Percentiles rank a stretch among this genome's conserved stretches.
Conservation (phyloP, 306 rosid species). For the Crotalaria pallida region DNA sequence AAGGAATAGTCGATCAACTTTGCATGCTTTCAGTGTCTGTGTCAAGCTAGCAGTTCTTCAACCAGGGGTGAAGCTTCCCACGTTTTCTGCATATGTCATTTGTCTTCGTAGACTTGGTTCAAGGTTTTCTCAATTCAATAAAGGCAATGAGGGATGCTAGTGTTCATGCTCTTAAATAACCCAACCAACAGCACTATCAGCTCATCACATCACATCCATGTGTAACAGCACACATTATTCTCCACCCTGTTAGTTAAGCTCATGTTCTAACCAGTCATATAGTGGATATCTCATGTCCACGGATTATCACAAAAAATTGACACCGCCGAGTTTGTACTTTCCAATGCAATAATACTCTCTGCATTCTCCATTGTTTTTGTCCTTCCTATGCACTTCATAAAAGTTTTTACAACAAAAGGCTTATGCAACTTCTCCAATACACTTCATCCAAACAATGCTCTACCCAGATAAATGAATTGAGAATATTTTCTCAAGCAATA, state of each 20-base stretch:
- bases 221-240: not conserved
- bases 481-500: not conserved
- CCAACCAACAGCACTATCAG: not conserved
- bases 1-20: too few relatives aligned
- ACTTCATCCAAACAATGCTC: slow-evolving; percentile 3
- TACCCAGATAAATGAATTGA: not conserved
- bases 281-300: not conserved
- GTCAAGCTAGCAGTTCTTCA: not conserved
- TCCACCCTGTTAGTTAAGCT: not conserved
- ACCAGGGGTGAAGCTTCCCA: not conserved
- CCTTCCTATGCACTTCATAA: not conserved
- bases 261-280: not conserved
- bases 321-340: not conserved
- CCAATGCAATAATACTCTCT: not conserved
- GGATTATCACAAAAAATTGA: not conserved
- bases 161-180: not conserved
- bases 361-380: not conserved
- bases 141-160: not conserved
- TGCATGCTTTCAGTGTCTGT: not conserved
- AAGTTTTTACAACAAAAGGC: not conserved
- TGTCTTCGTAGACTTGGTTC: not conserved
- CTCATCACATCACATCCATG: not conserved
- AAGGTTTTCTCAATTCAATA: not conserved
- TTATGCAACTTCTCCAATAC: not conserved
- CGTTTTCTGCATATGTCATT: not conserved